Conservation (phyloP, 2,329 filamentous ascomycete species). For the Drechslerella dactyloides region DNA sequence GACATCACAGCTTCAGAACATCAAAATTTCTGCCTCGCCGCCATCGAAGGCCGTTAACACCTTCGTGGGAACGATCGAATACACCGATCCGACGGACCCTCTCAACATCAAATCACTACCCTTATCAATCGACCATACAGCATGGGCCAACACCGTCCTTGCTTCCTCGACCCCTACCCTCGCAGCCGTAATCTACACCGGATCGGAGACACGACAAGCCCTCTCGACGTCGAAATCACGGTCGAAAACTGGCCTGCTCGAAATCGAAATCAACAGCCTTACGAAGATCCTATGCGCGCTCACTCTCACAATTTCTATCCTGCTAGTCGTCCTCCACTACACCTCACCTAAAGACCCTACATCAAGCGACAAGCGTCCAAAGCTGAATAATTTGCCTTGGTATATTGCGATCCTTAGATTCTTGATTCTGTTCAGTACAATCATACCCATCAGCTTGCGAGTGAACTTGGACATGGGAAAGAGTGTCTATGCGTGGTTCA, state of each 20-base stretch:
- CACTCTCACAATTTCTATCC: slow-evolving; percentile 82
- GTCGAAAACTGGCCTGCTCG: slow-evolving; percentile 90
- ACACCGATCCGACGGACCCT: slow-evolving; percentile 46
- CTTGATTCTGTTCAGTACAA: slow-evolving; percentile 96
- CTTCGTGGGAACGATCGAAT: slow-evolving; percentile 81
- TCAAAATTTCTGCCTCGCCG: slow-evolving; percentile 79
- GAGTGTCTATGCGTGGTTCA: slow-evolving; percentile 93
- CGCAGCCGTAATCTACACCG: slow-evolving; percentile 92
- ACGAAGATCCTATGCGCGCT: slow-evolving; percentile 94
- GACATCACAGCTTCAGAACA: slow-evolving; percentile 70
- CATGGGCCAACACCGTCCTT: slow-evolving; percentile 97
- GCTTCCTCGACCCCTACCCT: slow-evolving; percentile 89
- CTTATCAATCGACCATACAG: slow-evolving; percentile 93
- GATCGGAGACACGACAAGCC: slow-evolving; percentile 89
- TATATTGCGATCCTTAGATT: slow-evolving; percentile 99
- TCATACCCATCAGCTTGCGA: slow-evolving; percentile 93
- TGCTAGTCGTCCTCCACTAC: slow-evolving; percentile 77
- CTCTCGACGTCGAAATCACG: slow-evolving; percentile 89
- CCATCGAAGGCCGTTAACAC: slow-evolving; percentile 94
- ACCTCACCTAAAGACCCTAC: slow-evolving; percentile 44
- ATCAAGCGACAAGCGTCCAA: slow-evolving; percentile 55
- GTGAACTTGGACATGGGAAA: slow-evolving; percentile 98
- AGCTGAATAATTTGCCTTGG: slow-evolving; percentile 64
- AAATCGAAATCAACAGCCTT: slow-evolving; percentile 94
- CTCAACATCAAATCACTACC: slow-evolving; percentile 68